Base-by-base conservation (phyloP, 2,329 filamentous ascomycete species). In the Colletotrichum coccodes region DNA sequence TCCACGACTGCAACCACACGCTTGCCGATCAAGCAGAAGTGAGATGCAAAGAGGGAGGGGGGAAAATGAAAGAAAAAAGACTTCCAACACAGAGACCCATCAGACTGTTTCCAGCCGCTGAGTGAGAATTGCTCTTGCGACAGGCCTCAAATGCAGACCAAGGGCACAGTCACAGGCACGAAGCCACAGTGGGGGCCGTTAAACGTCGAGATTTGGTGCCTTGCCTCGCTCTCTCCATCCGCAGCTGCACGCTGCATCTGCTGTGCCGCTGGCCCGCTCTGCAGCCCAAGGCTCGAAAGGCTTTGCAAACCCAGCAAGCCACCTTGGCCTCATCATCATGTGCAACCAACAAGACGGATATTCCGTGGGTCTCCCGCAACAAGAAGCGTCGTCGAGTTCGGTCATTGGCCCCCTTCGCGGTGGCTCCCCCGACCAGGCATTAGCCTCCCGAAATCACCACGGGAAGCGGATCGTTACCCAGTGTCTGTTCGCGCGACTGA, bases 401-500 rank as follows among this genome's bases (percentile, higher is more conserved):
- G 49, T 21, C 52, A 69, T 69, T 68, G 54, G 40, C 52, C 38
- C 49, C 61, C 36, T 65, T 56, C 52, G 32, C 44, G 53, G 38
- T 54, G 32, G 60, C 60, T 53, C 34, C 60, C 50, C 53, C 56
- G 54, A 42, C 53, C 34, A 59, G 36, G 26, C 18, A 34, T 42
- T 59, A 30, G 46, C 60, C 40, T 47, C 42, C 62, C 47, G 64
- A 62, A 57, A 67, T 57, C 58, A 67, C 64, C 49, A 50, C 49
- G 42, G 62, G 56, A 69, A 50, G 61, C 61, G 54, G 61, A 52
- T 66, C 42, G 14, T 38, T 58, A 63, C 26, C 54, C 61, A 60
- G 50, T 65, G 62, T 60, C 56, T 69, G 66, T 69, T 66, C 66
- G 66, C 66, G 36, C 49, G 30, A 69, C 34, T 54, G 49, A 65